A percentile compares a stretch with the other conserved stretches of the same genome.
Conservation (phyloP, 331 rosid genomes). For the Acacia concinna region DNA sequence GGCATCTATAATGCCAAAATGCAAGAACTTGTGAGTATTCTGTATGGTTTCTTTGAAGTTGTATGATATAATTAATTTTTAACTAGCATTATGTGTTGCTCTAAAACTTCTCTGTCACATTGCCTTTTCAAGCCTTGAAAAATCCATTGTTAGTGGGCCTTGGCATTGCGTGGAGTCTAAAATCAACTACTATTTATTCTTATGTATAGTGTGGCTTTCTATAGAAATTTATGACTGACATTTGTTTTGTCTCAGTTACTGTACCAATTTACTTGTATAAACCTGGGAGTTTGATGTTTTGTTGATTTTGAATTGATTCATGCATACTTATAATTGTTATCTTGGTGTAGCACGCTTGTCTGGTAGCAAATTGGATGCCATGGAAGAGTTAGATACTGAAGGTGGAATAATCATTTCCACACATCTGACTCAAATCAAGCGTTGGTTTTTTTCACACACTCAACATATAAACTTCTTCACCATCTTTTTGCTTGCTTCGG, state of each 20-base stretch:
- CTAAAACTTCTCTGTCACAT: not conserved
- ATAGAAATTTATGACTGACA: not conserved
- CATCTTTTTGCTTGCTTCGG: constrained; percentile 95
- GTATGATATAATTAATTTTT: not conserved
- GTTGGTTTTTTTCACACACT: constrained; percentile 75
- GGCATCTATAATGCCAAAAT: constrained; percentile 75
- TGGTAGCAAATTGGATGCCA: constrained; percentile 64
- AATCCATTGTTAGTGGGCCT: too few species aligned
- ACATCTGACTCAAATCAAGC: constrained; percentile 54
- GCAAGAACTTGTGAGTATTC: constrained; percentile 95
- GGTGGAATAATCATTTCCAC: constrained; percentile 52
- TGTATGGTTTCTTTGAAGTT: too few species aligned
- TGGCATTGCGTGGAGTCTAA: not conserved
- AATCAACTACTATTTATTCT: not conserved
- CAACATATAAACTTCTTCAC: constrained; percentile 85
- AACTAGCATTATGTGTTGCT: not conserved
- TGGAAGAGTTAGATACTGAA: constrained; percentile 73
- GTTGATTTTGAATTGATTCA: constrained; percentile 24
- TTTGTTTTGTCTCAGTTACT: constrained; percentile 1
- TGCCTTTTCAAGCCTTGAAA: not conserved
- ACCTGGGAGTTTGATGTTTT: constrained; percentile 7
- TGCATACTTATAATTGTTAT: constrained; percentile 28
- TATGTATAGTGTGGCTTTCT: not conserved
- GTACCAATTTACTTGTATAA: not conserved
- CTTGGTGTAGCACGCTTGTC: constrained; percentile 69